phyloP scores from a whole-genome alignment of 2,329 filamentous ascomycete species.

The Aspergillaceae sp. region DNA sequence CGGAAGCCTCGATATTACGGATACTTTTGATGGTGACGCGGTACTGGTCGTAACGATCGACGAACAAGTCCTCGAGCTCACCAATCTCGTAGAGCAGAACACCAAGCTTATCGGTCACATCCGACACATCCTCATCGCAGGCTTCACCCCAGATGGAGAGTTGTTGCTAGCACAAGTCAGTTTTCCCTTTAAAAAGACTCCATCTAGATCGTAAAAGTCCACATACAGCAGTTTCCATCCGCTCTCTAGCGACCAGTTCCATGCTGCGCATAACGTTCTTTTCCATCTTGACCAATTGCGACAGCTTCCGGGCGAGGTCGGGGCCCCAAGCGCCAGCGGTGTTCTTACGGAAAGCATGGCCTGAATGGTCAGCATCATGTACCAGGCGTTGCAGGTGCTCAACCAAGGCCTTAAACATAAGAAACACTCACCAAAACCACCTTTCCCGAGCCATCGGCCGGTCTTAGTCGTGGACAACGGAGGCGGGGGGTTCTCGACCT shows the following conservation, averaged over 20 bases:
- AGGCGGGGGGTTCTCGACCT: conserved; percentile 84
- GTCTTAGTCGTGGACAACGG: conserved; percentile 86
- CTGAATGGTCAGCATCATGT: conserved; percentile 29
- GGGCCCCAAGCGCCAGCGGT: conserved; percentile 53
- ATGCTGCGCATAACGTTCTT: conserved; percentile 99
- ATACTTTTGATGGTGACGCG: conserved; percentile 99
- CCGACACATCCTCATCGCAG: conserved; percentile 94
- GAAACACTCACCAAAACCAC: conserved; percentile 65
- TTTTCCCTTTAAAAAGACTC: conserved; percentile 3
- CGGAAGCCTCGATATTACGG: conserved; percentile 95
- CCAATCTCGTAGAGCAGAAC: conserved; percentile 97
- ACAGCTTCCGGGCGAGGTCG: conserved; percentile 94
- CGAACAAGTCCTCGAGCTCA: conserved; percentile 95
- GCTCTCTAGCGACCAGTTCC: conserved; percentile 87
- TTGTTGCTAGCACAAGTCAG: conserved; percentile 64
- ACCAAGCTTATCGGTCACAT: conserved; percentile 97
- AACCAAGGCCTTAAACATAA: not conserved
- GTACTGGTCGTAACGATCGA: conserved; percentile 98
- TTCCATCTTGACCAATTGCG: conserved; percentile 98
- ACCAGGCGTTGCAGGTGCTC: not conserved
- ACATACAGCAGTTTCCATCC: conserved; percentile 96
- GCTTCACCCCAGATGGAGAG: conserved; percentile 94
- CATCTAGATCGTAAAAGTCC: too few species aligned
- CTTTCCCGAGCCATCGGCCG: conserved; percentile 77
- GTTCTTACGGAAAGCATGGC: conserved; percentile 52